Base-by-base conservation (phyloP, 2,329 filamentous ascomycete species). In the Daldinia sp. region DNA sequence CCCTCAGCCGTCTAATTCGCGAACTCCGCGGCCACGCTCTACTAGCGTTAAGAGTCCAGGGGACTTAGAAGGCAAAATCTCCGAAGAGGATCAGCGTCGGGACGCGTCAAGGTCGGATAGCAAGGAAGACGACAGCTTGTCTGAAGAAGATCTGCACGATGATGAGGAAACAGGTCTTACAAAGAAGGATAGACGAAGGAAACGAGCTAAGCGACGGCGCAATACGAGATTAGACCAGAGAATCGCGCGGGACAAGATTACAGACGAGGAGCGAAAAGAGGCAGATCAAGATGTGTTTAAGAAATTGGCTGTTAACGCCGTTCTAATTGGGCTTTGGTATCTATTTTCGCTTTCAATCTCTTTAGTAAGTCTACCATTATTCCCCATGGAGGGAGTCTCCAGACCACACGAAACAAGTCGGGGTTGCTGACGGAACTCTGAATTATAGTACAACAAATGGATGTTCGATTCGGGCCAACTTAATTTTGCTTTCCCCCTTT, bases 401-500 rank as follows among this genome's bases (percentile, higher is more conserved):
- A 61, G 50, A 42, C 15, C 28, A 65, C 33, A 54, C 20, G 33
- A 20, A 33, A 50, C 12, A 48, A 4, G 12, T 35, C 50, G 53
- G n/a, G 50, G 7, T 74, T 78, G 77, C 77, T 76, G 68, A 79
- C 72, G 13, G 28, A 13, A 13, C 5, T 50, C 23, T 50, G 6
- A 44, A 35, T n/a, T 35, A 56, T 72, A 96, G 91, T 99, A 98
- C 85, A 99, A 99, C 87, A 98, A 98, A 83, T 98, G 96, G 96
- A 98, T 99, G 95, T 98, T 99, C 82, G 92, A 93, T 76, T 87
- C 91, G 69, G 87, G 91, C 73, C 89, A 92, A 73, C 88, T 97
- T 74, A 91, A 98, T 81, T 99, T 99, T 79, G 90, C 93, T 58
- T 98, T 96, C 76, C 96, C 96, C 42, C 87, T 99, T 56, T 98